Base-by-base conservation (phyloP, 2,329 filamentous ascomycete genomes). In the Onygenales sp. region DNA sequence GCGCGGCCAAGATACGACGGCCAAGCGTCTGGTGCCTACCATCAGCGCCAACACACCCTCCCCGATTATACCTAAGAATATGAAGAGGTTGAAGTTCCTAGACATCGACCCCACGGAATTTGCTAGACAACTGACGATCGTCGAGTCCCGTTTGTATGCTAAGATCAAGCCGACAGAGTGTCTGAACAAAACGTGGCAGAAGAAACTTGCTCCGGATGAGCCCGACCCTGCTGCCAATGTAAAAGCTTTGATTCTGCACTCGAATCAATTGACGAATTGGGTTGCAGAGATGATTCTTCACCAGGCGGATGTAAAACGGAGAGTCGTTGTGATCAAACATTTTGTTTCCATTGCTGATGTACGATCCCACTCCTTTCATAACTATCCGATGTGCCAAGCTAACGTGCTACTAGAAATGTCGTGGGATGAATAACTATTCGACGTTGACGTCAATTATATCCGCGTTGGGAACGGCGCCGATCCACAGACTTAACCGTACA, bases 191-290 rank as follows among this genome's bases (percentile, higher is more conserved):
- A 96, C 91, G 5, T 98, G 93, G 93, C 90, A 95, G 72, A 97
- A 94, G 80, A 96, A 96, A 75, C 78, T 94, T 55, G 80, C 75
- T 7, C 86, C 91, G 36, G 67, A 69, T 44, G 85, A 86, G 56
- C 62, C 67, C 2, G 87, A 91, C 58, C 81, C 86, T 5, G 91
- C 93, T 8, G 83, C 89, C 0, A 97, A 98, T 63, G 89, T 98
- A 61, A 96, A 97, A 72, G 88, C 90, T 8, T 79, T 98, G 58
- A 98, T 98, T 72, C 77, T 97, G 51, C 93, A 98, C 72, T 97
- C 93, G 0, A 98, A 98, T 65, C 92, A 97, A 70, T 84, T 98
- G 77, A 98, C 93, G 5, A 98, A 97, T 68, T 98, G 93, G 93
- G 93, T 97, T 50, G 93, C 93, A 33, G 92, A 97, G 70, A 97